phyloP scores from a whole-genome alignment of 2,329 filamentous ascomycete genomes.

The Berkeleyomyces basicola region DNA sequence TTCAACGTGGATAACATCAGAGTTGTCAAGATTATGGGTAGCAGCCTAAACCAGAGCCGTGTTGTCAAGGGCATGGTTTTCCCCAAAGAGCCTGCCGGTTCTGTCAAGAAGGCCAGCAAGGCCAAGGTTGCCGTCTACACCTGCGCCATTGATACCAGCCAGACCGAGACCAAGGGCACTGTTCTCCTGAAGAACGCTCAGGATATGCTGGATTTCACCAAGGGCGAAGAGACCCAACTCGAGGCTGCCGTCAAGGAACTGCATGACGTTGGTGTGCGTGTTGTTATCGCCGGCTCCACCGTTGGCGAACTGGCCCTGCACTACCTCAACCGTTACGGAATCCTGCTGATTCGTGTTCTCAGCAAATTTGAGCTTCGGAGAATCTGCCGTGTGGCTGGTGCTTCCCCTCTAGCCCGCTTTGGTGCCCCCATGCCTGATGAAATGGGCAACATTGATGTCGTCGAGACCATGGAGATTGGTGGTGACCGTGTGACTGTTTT shows the following conservation, averaged over 20 bases:
- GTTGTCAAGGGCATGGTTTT: slow-evolving; percentile 99
- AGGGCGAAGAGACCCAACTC: slow-evolving; percentile 85
- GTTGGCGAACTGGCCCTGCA: slow-evolving; percentile 91
- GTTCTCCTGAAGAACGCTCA: slow-evolving; percentile 92
- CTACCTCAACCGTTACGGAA: slow-evolving; percentile 94
- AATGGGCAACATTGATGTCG: slow-evolving; percentile 87
- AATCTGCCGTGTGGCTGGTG: slow-evolving; percentile 88
- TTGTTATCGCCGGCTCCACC: slow-evolving; percentile 82
- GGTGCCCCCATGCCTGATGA: slow-evolving; percentile 99
- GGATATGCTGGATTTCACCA: slow-evolving; percentile 97
- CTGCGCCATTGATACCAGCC: slow-evolving; percentile 84
- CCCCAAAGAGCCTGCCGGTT: slow-evolving; percentile 81
- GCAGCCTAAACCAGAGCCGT: slow-evolving; percentile 79
- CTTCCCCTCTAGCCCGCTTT: slow-evolving; percentile 85
- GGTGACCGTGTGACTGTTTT: slow-evolving; percentile 97
- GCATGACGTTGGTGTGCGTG: slow-evolving; percentile 80
- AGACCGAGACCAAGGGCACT: slow-evolving; percentile 98
- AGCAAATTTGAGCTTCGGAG: slow-evolving; percentile 96
- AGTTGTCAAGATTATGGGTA: slow-evolving; percentile 99
- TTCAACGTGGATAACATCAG: slow-evolving; percentile 99
- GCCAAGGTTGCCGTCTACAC: slow-evolving; percentile 96
- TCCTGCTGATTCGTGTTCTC: slow-evolving; percentile 88
- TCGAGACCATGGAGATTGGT: slow-evolving; percentile 94
- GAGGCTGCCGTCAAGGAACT: slow-evolving; percentile 89
- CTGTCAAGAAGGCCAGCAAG: slow-evolving; percentile 75